Base-by-base conservation (phyloP, 2,329 filamentous ascomycete genomes). In the Phyllosticta citribraziliensis region DNA sequence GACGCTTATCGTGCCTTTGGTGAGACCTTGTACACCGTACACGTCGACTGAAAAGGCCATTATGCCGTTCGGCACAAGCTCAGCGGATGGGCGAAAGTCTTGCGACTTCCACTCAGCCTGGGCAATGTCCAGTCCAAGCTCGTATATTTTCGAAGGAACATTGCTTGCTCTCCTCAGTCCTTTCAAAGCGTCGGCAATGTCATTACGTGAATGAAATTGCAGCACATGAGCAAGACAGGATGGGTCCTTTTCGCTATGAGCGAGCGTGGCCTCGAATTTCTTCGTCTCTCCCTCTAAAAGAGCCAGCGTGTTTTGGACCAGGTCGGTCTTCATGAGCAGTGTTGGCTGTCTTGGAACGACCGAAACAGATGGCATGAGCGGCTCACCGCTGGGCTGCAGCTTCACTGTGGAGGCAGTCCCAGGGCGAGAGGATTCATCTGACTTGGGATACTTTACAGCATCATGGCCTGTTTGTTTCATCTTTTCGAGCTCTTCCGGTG, bases 181-280 rank as follows among this genome's bases (percentile, higher is more conserved):
- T 67, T 93, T 89, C 17, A 96, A 78, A 9, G 89, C 85, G 6
- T 81, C 82, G 64, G 91, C 90, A 0, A 91, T 92, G 0, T 91
- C 95, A 74, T 97, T 91, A 66, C 91, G 87, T 71, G 96, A 96
- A 0, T 90, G 92, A 63, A 97, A 91, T 25, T 94, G 80, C 40
- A 97, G 77, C 60, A 97, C 87, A 69, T 96, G 90, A 1, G 90
- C 89, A 1, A 89, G 80, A 1, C 88, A 91, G 0, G 80, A 72
- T 20, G 63, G 66, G 0, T 91, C 94, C 9, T 84, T 78, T 24
- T 55, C 56, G 11, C 53, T 56, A 66, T 99, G 99, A 66, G 88
- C 83, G 14, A 97, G 76, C 0, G 88, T 92, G 17, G 97, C 81
- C 0, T 84, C 87, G 69, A 97, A 95, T 0, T 79, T 78, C 66